Conservation (phyloP, 495 filamentous ascomycete species). For the Hypoxylon perforatum region DNA sequence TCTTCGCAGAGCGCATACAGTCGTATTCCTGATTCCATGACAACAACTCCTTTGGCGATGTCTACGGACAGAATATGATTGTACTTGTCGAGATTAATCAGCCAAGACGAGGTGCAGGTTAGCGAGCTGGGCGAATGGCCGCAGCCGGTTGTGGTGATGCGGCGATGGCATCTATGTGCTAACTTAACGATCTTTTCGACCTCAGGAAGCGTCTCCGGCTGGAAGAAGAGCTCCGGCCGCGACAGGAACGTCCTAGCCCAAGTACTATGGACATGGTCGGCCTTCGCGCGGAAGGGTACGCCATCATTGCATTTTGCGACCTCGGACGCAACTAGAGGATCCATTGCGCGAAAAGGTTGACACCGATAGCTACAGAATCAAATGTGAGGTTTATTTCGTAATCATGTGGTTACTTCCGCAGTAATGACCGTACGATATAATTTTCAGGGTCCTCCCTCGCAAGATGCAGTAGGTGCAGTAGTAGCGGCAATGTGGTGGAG, state of each 20-base stretch:
- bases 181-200: constrained; percentile 84
- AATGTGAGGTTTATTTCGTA: constrained; percentile 7
- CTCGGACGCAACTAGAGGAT: constrained; percentile 49
- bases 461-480: background rate
- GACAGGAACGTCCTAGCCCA: constrained; percentile 95
- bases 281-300: constrained; percentile 79
- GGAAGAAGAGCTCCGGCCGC: constrained; percentile 88
- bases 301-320: constrained; percentile 47
- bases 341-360: constrained; percentile 35
- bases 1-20: constrained; percentile 74
- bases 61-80: constrained; percentile 76
- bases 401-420: background rate
- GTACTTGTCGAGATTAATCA: constrained; percentile 91
- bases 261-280: constrained; percentile 84
- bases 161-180: constrained; percentile 81
- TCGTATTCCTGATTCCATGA: constrained; percentile 86
- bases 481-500: constrained; percentile 2
- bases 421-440: constrained; percentile 6
- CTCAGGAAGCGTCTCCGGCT: constrained; percentile 79
- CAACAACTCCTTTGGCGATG: constrained; percentile 68
- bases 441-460: constrained; percentile 29
- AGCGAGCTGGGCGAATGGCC: constrained; percentile 92
- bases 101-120: constrained; percentile 94
- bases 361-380: background rate
- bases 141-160: constrained; percentile 82